Conservation (phyloP, 2,329 filamentous ascomycete genomes). For the Penicillium sp. region DNA sequence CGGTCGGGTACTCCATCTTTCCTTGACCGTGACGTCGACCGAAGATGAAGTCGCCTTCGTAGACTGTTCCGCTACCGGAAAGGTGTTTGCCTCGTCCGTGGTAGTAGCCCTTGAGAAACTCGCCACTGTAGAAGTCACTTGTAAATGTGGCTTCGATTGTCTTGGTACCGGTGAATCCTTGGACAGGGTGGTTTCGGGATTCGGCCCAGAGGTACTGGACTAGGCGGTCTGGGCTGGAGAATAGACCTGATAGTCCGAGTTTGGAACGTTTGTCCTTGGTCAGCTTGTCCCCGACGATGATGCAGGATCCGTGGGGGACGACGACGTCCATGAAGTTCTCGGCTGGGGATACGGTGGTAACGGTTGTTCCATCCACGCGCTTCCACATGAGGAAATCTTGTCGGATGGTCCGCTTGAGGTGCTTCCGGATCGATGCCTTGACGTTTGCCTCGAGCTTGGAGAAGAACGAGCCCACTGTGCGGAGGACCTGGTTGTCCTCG, state of each 20-base stretch:
- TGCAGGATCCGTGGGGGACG: conserved; percentile 40
- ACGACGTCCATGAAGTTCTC: conserved; percentile 36
- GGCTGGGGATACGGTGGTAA: conserved; percentile 35
- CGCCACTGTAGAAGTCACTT: conserved; percentile 57
- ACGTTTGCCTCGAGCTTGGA: conserved; percentile 42
- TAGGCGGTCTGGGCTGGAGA: conserved; percentile 40
- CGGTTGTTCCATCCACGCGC: conserved; percentile 39
- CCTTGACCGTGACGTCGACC: conserved; percentile 57
- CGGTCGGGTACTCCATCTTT: conserved; percentile 58
- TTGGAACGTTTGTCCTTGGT: conserved; percentile 36
- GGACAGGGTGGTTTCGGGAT: conserved; percentile 47
- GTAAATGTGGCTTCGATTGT: conserved; percentile 56
- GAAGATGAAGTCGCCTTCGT: conserved; percentile 56
- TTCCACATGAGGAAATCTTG: conserved; percentile 48
- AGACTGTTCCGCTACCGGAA: conserved; percentile 55
- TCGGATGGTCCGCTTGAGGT: conserved; percentile 37
- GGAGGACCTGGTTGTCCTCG: conserved; percentile 47
- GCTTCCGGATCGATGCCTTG: conserved; percentile 41
- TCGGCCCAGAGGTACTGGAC: conserved; percentile 47
- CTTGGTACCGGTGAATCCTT: conserved; percentile 47
- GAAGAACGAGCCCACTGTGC: conserved; percentile 44
- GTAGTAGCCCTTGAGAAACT: conserved; percentile 49
- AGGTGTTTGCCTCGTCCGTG: conserved; percentile 59
- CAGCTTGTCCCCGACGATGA: conserved; percentile 45
- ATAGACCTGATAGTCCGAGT: conserved; percentile 35